Conservation (phyloP, 768 basidiomycete species). For the Mycena kentingensis region DNA sequence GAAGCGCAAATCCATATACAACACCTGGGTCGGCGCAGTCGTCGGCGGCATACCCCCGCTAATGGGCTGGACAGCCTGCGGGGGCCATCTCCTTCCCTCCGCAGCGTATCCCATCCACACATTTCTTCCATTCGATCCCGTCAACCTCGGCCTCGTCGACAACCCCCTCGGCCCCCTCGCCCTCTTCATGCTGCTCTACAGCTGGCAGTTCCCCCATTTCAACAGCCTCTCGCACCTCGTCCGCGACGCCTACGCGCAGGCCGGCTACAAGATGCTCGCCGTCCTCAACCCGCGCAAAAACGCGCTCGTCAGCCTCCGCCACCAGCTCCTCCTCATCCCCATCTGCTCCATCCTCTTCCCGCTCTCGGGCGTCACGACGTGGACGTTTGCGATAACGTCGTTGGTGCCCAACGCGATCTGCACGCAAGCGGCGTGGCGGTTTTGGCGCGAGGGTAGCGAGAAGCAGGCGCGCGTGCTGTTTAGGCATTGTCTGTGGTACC, state of each 20-base stretch:
- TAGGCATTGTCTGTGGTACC: slow-evolving; percentile 83
- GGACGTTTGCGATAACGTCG: slow-evolving; percentile 80
- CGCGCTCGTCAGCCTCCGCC: slow-evolving; percentile 81
- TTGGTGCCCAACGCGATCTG: slow-evolving; percentile 75
- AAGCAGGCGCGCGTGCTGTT: slow-evolving; percentile 79
- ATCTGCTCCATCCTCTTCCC: slow-evolving; percentile 82
- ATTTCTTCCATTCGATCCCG: slow-evolving; percentile 58
- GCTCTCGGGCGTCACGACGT: slow-evolving; percentile 90
- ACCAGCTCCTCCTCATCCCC: slow-evolving; percentile 73
- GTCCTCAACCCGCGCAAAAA: slow-evolving; percentile 79
- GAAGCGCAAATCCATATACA: slow-evolving; percentile 78
- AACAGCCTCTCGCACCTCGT: slow-evolving; percentile 89
- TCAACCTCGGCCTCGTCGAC: slow-evolving; percentile 59
- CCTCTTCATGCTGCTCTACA: slow-evolving; percentile 83
- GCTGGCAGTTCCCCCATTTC: slow-evolving; percentile 99
- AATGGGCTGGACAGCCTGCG: slow-evolving; percentile 98
- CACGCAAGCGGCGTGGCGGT: slow-evolving; percentile 67
- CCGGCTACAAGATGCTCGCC: slow-evolving; percentile 91
- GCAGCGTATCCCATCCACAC: slow-evolving; percentile 56
- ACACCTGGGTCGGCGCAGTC: slow-evolving; percentile 94
- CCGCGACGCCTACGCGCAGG: slow-evolving; percentile 86
- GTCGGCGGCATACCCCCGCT: slow-evolving; percentile 93
- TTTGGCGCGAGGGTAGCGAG: slow-evolving; percentile 73
- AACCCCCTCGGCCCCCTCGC: slow-evolving; percentile 82
- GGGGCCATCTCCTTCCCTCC: slow-evolving; percentile 73